These are phyloP conservation scores for Claviceps paspali DNA, from an alignment of 2,329 filamentous ascomycete species.

Conservation along the genomic window DNA sequence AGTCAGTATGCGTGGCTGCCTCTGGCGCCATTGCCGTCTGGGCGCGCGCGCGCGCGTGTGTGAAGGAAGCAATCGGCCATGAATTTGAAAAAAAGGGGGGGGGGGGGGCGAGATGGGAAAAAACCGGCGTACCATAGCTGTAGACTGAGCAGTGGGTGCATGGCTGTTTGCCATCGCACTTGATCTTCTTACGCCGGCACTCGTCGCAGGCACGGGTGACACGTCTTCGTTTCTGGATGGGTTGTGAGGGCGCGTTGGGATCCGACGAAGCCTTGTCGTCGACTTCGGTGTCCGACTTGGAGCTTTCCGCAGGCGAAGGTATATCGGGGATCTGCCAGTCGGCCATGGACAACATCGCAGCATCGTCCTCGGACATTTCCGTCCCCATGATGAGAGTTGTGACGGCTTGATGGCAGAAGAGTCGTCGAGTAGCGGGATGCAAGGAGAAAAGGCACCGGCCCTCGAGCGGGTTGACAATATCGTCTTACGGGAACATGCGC, in stretches of 20 bases:
- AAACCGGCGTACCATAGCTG: slow-evolving; percentile 66
- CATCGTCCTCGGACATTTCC: slow-evolving; percentile 30
- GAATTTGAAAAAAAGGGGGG: too few relatives aligned
- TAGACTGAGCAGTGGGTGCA: slow-evolving; percentile 97
- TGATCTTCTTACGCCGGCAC: slow-evolving; percentile 75
- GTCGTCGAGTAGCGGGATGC: not conserved
- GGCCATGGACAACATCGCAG: slow-evolving; percentile 18
- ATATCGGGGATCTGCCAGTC: slow-evolving; percentile 22
- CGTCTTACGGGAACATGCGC: slow-evolving; percentile 7
- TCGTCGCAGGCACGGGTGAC: slow-evolving; percentile 73
- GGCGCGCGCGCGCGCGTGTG: too few relatives aligned
- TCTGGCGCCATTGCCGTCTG: too few relatives aligned
- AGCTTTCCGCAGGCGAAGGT: slow-evolving; percentile 27
- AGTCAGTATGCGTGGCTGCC: too few relatives aligned
- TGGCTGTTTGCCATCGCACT: slow-evolving; percentile 74
- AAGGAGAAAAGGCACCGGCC: slow-evolving; percentile 1
- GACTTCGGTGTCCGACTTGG: slow-evolving; percentile 25
- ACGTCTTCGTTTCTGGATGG: slow-evolving; percentile 60
- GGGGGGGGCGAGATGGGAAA: too few relatives aligned
- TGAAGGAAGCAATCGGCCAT: not conserved
- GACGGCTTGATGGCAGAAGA: not conserved
- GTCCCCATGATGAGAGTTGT: slow-evolving; percentile 16
- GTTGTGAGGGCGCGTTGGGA: slow-evolving; percentile 28
- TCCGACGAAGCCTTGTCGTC: slow-evolving; percentile 20
- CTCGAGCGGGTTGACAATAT: slow-evolving; percentile 3